Base-by-base conservation (phyloP, 1,139 yeast species). In the Blastobotrys capitulatus region DNA sequence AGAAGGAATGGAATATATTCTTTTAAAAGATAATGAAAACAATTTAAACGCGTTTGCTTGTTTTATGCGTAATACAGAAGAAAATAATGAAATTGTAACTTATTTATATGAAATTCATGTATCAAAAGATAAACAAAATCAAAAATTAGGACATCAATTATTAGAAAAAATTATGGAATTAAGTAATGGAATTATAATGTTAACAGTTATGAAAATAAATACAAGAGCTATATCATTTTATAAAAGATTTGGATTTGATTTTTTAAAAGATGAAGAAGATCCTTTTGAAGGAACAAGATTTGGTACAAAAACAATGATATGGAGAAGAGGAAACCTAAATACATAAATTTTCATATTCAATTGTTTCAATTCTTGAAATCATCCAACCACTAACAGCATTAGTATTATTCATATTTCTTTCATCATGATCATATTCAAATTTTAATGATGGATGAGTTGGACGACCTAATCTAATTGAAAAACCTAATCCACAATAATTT, bases 71-170 rank as follows among this genome's bases (percentile, higher is more conserved):
- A 34, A 43, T 15, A 41, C 51, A 10, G 42, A 32, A 15, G 49
- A 46, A 27, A 45, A 37, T 54, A 36, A 41, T 13, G 46, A 38
- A 19, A 67, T 65, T 46, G 75, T 72, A 25, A 60, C 80, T 7
- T 80, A 78, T 56, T 65, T 80, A 35, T 80, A 77, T 58, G 85
- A 80, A 60, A 72, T 80, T 45, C 84, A 80, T 51, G 71, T 78
- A 2, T 19, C 50, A 47, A 67, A 74, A 8, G 19, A 50, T 19
- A 62, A 48, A 48, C 77, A 73, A 52, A 62, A 67, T 9, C 51
- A 50, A 13, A 61, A 67, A 12, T 44, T 71, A 2, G 83, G 82
- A 1, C 38, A 63, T 2, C 29, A 29, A 6, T 57, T 79, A 31
- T 61, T 79, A 44, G 48, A 54, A n/a, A n/a, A 40, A 12, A 62